These are phyloP conservation scores for Aegilops bicornis DNA, from an alignment of 176 grass and related monocot species.

Conservation along the genomic window DNA sequence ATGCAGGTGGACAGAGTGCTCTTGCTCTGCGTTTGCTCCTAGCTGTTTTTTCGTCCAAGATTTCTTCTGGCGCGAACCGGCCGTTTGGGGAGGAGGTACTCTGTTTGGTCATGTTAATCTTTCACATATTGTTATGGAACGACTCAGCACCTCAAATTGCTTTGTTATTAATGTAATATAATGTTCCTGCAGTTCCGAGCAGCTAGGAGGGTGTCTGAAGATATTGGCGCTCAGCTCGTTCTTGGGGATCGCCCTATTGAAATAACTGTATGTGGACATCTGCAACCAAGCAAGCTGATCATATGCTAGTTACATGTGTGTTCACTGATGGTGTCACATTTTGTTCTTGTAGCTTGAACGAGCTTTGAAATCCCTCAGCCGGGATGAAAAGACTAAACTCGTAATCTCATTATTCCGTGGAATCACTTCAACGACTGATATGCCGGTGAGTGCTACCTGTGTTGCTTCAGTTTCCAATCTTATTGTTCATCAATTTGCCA, in stretches of 20 bases:
- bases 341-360: slow-evolving; percentile 73
- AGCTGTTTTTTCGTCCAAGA: slow-evolving; percentile 90
- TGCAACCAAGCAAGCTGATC: background rate
- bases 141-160: background rate
- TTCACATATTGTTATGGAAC: background rate
- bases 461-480: background rate
- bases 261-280: slow-evolving; percentile 66
- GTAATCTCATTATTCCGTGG: slow-evolving; percentile 64
- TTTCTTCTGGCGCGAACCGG: slow-evolving; percentile 68
- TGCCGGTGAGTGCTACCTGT: slow-evolving; percentile 25
- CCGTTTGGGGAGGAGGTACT: slow-evolving; percentile 84
- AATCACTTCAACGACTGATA: slow-evolving; percentile 46
- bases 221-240: slow-evolving; percentile 91
- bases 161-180: background rate
- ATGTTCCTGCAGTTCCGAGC: slow-evolving; percentile 62
- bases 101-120: background rate
- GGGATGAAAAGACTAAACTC: slow-evolving; percentile 65
- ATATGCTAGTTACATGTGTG: background rate
- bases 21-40: slow-evolving; percentile 85
- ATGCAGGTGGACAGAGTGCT: slow-evolving; percentile 84
- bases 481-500: background rate
- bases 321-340: background rate
- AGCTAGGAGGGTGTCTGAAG: slow-evolving; percentile 83
- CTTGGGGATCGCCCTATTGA: slow-evolving; percentile 95
- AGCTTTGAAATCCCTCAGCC: slow-evolving; percentile 84